Conservation (phyloP, 2,329 filamentous ascomycete genomes). For the Trichoderma semiorbis region DNA sequence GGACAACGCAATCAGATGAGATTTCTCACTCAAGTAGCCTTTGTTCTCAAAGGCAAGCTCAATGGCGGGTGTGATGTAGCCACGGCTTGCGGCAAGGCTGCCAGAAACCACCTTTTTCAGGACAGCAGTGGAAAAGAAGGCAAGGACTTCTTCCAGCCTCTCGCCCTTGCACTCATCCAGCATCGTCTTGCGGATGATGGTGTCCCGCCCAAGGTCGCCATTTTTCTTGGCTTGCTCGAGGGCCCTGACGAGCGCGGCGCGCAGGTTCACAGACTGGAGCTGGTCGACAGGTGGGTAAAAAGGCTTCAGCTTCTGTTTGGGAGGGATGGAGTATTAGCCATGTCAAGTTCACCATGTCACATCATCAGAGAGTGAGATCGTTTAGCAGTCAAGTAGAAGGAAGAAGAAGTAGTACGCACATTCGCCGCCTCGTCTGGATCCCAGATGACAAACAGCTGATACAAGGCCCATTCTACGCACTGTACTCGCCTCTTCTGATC, state of each 20-base stretch:
- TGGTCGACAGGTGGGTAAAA: constrained; percentile 91
- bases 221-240: constrained; percentile 86
- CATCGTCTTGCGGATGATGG: constrained; percentile 86
- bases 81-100: constrained; percentile 35
- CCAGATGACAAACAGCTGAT: constrained; percentile 80
- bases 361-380: not conserved
- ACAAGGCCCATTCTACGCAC: constrained; percentile 87
- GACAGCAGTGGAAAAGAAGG: constrained; percentile 78
- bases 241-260: constrained; percentile 74
- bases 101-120: constrained; percentile 63
- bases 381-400: not conserved
- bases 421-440: constrained; percentile 71
- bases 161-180: constrained; percentile 94
- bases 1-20: constrained; percentile 60
- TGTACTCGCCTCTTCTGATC: constrained; percentile 81
- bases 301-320: constrained; percentile 73
- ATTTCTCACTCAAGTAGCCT: constrained; percentile 53
- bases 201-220: constrained; percentile 75
- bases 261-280: constrained; percentile 84
- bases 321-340: constrained; percentile 13
- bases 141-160: constrained; percentile 80
- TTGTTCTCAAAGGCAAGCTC: constrained; percentile 56
- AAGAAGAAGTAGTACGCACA: constrained; percentile 44
- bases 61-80: constrained; percentile 49
- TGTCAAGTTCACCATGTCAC: not conserved